Percentiles rank a stretch among this genome's conserved stretches.
Conservation (phyloP, 495 filamentous ascomycete genomes). For the Parmelia sp. region DNA sequence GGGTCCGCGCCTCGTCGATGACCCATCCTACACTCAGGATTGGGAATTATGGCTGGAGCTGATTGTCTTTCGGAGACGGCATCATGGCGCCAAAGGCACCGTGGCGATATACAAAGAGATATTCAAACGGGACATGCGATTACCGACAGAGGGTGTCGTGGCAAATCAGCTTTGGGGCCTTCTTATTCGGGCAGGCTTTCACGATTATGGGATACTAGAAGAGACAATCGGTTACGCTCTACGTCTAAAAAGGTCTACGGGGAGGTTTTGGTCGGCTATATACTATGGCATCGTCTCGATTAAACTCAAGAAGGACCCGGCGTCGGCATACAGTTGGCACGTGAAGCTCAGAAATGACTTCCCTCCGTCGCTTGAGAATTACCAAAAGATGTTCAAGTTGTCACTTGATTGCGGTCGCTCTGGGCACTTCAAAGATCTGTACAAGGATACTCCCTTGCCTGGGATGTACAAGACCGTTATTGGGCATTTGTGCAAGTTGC, state of each 20-base stretch:
- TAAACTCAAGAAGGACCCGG: conserved; percentile 34
- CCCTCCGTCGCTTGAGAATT: conserved; percentile 31
- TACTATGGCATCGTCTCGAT: conserved; percentile 47
- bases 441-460: conserved; percentile 46
- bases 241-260: conserved; percentile 41
- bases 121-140: conserved; percentile 37
- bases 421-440: conserved; percentile 36
- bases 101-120: conserved; percentile 58
- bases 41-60: conserved; percentile 60
- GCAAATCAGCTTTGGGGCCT: conserved; percentile 53
- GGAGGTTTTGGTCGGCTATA: conserved; percentile 40
- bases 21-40: conserved; percentile 32
- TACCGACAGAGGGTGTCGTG: conserved; percentile 44
- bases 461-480: conserved; percentile 58
- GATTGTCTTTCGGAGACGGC: conserved; percentile 53
- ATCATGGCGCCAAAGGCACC: conserved; percentile 54
- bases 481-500: conserved; percentile 45
- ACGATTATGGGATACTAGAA: conserved; percentile 42
- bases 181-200: conserved; percentile 46
- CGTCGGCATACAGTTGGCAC: conserved; percentile 45
- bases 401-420: conserved; percentile 24
- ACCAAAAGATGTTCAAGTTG: conserved; percentile 35
- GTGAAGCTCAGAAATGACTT: conserved; percentile 31
- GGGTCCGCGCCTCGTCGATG: conserved; percentile 11
- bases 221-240: conserved; percentile 51